Evolutionary conservation across 345 rosid genomes (phyloP), one percentile per base, ranked within the genome.

Genomic region (Heritiera fomes): DNA sequence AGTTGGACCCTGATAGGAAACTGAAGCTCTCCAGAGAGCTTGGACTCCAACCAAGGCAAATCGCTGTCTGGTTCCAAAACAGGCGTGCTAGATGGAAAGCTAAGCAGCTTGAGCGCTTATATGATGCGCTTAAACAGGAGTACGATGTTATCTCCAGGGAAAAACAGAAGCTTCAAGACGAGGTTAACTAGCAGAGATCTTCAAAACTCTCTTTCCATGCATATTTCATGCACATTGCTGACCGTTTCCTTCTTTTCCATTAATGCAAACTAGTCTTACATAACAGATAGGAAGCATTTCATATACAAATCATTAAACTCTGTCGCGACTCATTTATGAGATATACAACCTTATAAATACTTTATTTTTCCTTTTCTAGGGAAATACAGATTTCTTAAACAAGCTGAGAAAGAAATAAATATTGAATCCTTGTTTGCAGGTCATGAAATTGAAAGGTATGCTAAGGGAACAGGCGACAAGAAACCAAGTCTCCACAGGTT

Each of bases 1-100:
- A 93, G 88, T 82, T 95, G 60, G 94, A 91, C 30, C 92, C 97
- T 7, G 91, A 91, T 11, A 78, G 94, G 85, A 93, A 95, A 82
- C 89, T 91, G 92, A 90, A 85, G 87, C 89, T 95, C 65, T 90
- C 98, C 12, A 85, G 83, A 58, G 99, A 92, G 41, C 91, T 95
- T 23, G 92, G 98, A 60, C 90, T 95, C 14, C 94, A 91, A 78
- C 98, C 98, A 0, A 85, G 95, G 59, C 97, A 95, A 80, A 88
- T 93, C 53, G 94, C 98, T 2, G 94, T 93, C 56, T 95, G 98
- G 98, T 95, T 95, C 76, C 98, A 93, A 81, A 95, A 95, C 84
- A 85, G 93, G 63, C 90, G 97, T 40, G 97, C 98, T 5, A 82
- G 98, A 50, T 95, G 99, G 98, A 95, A 95, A 82, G 83, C 91